phyloP scores from a whole-genome alignment of 192 early-diverging fungal species.

The Phlyctochytrium planicorne region DNA sequence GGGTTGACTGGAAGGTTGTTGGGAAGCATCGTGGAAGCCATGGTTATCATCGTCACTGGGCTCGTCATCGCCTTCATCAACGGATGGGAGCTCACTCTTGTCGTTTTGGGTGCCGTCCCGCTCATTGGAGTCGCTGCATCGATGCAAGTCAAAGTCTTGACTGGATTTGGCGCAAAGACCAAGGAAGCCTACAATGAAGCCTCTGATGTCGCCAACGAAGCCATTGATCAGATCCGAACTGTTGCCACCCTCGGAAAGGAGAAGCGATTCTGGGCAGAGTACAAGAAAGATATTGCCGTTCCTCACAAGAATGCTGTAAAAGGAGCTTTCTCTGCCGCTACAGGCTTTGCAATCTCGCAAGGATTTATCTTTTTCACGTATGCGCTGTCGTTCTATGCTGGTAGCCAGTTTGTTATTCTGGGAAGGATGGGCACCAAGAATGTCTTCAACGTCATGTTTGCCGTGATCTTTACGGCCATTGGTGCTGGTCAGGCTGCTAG shows the following conservation, averaged over 20 bases:
- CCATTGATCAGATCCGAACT: conserved; percentile 81
- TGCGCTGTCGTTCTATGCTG: conserved; percentile 88
- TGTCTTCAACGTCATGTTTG: conserved; percentile 47
- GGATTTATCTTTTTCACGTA: conserved; percentile 49
- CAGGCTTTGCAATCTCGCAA: conserved; percentile 78
- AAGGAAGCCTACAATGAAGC: conserved; percentile 67
- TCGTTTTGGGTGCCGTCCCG: conserved; percentile 68
- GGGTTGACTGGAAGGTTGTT: conserved; percentile 59
- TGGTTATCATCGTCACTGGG: conserved; percentile 43
- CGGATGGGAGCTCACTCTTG: conserved; percentile 80
- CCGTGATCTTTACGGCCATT: conserved; percentile 65
- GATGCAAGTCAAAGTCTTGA: conserved; percentile 58
- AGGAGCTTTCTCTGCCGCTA: conserved; percentile 61
- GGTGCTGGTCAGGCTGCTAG: conserved; percentile 73
- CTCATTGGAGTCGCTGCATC: conserved; percentile 63
- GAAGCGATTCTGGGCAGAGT: conserved; percentile 66
- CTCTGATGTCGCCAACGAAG: conserved; percentile 76
- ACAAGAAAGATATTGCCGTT: conserved; percentile 54
- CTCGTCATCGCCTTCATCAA: conserved; percentile 67
- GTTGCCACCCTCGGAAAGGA: conserved; percentile 74
- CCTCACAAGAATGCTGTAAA: conserved; percentile 69
- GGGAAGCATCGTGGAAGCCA: conserved; percentile 43
- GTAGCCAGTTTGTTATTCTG: conserved; percentile 59
- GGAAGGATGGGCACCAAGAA: conserved; percentile 41
- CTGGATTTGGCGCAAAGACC: conserved; percentile 60